Percentiles rank a stretch among this genome's conserved stretches.
Evolutionary conservation across 2,329 filamentous ascomycete genomes (phyloP).

Genomic region (Microcyclospora pomicola): DNA sequence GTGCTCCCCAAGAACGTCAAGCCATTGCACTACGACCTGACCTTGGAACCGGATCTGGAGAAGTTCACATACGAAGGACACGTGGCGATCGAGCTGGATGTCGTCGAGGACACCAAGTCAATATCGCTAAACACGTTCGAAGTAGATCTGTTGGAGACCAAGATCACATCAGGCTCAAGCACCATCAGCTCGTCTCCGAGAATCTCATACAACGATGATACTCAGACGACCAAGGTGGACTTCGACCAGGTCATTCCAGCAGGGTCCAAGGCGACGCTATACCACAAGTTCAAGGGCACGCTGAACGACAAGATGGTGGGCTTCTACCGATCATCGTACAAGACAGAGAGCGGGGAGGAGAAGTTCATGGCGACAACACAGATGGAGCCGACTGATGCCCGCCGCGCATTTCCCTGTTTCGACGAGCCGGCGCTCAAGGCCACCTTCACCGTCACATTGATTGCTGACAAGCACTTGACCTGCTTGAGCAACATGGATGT

Average conservation of each 20-base stretch:
- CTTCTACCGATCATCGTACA: slow-evolving; percentile 93
- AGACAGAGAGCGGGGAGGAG: slow-evolving; percentile 61
- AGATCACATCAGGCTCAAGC: slow-evolving; percentile 48
- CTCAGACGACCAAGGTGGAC: slow-evolving; percentile 67
- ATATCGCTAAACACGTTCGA: slow-evolving; percentile 82
- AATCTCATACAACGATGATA: slow-evolving; percentile 61
- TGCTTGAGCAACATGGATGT: slow-evolving; percentile 97
- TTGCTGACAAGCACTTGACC: slow-evolving; percentile 80
- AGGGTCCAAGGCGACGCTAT: slow-evolving; percentile 63
- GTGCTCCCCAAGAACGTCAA: slow-evolving; percentile 85
- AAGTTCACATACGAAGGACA: slow-evolving; percentile 77
- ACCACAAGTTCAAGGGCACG: slow-evolving; percentile 62
- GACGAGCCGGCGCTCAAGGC: slow-evolving; percentile 92
- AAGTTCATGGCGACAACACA: slow-evolving; percentile 81
- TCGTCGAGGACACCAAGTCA: slow-evolving; percentile 68
- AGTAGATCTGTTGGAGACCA: slow-evolving; percentile 64
- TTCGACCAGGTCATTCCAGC: slow-evolving; percentile 61
- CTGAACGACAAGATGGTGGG: slow-evolving; percentile 94
- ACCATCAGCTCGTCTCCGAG: slow-evolving; percentile 48
- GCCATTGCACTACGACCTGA: slow-evolving; percentile 82
- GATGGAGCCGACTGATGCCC: slow-evolving; percentile 92
- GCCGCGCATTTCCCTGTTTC: slow-evolving; percentile 88
- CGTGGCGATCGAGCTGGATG: slow-evolving; percentile 77
- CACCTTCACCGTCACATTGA: slow-evolving; percentile 76
- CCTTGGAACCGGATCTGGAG: slow-evolving; percentile 78